These are phyloP conservation scores for Xanthoconium separans DNA, from an alignment of 1,284 basidiomycete genomes.

Conservation along the genomic window DNA sequence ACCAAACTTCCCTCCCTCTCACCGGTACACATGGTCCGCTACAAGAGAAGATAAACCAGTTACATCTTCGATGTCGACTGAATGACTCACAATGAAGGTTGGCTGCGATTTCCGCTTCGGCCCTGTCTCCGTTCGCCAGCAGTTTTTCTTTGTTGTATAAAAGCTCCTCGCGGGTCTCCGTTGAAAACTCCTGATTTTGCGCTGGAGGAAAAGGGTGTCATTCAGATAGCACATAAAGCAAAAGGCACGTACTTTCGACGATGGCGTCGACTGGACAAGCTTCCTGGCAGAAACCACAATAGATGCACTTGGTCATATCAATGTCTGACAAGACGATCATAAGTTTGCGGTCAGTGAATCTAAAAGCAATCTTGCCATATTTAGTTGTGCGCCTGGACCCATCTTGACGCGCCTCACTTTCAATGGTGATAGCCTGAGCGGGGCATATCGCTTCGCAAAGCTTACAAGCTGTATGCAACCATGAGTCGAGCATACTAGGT, in stretches of 20 bases:
- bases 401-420: conserved; percentile 94
- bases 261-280: conserved; percentile 99
- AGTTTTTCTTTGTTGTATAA: conserved; percentile 99
- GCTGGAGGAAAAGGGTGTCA: conserved; percentile 47
- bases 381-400: conserved; percentile 96
- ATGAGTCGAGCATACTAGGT: conserved; percentile 9
- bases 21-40: conserved; percentile 69
- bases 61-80: conserved; percentile 2
- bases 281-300: conserved; percentile 98
- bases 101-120: conserved; percentile 95
- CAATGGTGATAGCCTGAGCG: conserved; percentile 99
- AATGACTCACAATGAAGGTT: conserved; percentile 75
- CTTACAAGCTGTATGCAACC: conserved; percentile 78
- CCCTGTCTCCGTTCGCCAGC: conserved; percentile 91
- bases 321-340: conserved; percentile 60
- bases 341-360: conserved; percentile 14
- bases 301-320: conserved; percentile 97
- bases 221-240: neutral
- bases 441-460: conserved; percentile 99
- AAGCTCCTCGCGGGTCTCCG: conserved; percentile 97
- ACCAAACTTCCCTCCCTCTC: conserved; percentile 23
- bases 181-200: conserved; percentile 95
- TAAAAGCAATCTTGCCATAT: conserved; percentile 62
- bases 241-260: conserved; percentile 82
- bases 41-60: conserved; percentile 13